These are phyloP conservation scores for Starmerella stellata DNA, from an alignment of 805 yeast species.

Conservation along the genomic window DNA sequence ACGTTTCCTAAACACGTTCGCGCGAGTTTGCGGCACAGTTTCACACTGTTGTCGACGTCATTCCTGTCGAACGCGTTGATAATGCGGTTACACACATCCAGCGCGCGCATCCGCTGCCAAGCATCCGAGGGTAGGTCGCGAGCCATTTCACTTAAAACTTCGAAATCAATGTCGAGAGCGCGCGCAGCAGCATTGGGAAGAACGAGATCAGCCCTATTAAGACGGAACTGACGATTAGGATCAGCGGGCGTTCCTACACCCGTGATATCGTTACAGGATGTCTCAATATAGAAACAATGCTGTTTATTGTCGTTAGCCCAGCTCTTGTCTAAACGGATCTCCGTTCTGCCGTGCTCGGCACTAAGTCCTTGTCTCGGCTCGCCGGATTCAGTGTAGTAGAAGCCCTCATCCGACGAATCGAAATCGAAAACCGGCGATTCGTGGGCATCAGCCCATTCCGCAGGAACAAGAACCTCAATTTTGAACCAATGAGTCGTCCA, in stretches of 20 bases:
- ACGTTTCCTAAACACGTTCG: constrained; percentile 46
- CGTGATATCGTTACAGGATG: constrained; percentile 89
- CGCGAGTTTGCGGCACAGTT: constrained; percentile 50
- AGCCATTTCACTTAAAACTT: constrained; percentile 81
- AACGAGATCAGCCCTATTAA: constrained; percentile 56
- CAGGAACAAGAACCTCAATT: constrained; percentile 46
- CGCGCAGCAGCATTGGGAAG: constrained; percentile 69
- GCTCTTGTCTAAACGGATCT: constrained; percentile 44
- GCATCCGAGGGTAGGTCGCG: constrained; percentile 58
- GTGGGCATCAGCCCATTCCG: constrained; percentile 34
- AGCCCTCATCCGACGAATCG: constrained; percentile 76
- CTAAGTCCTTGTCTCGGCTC: constrained; percentile 67
- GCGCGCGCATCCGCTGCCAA: constrained; percentile 73
- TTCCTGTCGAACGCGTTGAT: constrained; percentile 67
- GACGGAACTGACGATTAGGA: constrained; percentile 49
- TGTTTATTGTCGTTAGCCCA: constrained; percentile 34
- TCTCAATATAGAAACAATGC: constrained; percentile 63
- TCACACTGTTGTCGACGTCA: constrained; percentile 36
- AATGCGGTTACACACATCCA: constrained; percentile 59
- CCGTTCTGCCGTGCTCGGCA: constrained; percentile 55
- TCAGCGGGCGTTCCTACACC: constrained; percentile 62
- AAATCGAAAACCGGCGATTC: constrained; percentile 53
- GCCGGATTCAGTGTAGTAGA: constrained; percentile 52
- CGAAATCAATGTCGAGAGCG: constrained; percentile 59
- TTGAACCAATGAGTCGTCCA: constrained; percentile 96